phyloP scores from a whole-genome alignment of 1,284 basidiomycete species.

The Xerocomus nothofagi region DNA sequence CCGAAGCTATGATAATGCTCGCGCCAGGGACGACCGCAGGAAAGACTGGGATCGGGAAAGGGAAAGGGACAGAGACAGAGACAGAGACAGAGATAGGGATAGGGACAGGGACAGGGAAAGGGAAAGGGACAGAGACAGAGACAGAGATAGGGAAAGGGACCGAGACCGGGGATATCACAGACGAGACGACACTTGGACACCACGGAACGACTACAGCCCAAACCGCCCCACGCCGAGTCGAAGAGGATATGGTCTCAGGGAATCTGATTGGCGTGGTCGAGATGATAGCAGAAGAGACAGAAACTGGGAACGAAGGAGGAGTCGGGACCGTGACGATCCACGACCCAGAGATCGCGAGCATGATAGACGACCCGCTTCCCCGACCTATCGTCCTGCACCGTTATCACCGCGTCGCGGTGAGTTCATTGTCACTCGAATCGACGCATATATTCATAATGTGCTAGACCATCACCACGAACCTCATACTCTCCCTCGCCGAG shows the following conservation, averaged over 20 bases:
- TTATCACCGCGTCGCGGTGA: slow-evolving; percentile 31
- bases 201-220: slow-evolving; percentile 22
- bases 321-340: slow-evolving; percentile 27
- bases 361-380: slow-evolving; percentile 22
- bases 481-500: slow-evolving; percentile 18
- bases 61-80: slow-evolving; percentile 11
- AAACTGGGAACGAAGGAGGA: slow-evolving; percentile 25
- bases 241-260: slow-evolving; percentile 17
- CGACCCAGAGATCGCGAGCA: slow-evolving; percentile 21
- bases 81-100: slow-evolving; percentile 14
- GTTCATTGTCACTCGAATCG: not conserved
- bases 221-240: slow-evolving; percentile 14
- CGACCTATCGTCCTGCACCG: slow-evolving; percentile 19
- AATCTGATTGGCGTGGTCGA: slow-evolving; percentile 24
- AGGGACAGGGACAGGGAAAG: slow-evolving; percentile 16
- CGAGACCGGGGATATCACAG: slow-evolving; percentile 22
- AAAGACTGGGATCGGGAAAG: slow-evolving; percentile 28
- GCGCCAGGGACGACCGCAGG: slow-evolving; percentile 27
- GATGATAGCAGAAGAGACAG: slow-evolving; percentile 32
- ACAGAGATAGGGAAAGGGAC: slow-evolving; percentile 6
- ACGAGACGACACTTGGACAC: slow-evolving; percentile 20
- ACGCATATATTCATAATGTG: slow-evolving; percentile 1
- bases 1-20: slow-evolving; percentile 20
- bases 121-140: slow-evolving; percentile 18
- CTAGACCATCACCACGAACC: slow-evolving; percentile 17